Evolutionary conservation across 768 basidiomycete genomes (phyloP), one percentile per base, ranked within the genome.

Genomic region (Rhodotorula paludigena): DNA sequence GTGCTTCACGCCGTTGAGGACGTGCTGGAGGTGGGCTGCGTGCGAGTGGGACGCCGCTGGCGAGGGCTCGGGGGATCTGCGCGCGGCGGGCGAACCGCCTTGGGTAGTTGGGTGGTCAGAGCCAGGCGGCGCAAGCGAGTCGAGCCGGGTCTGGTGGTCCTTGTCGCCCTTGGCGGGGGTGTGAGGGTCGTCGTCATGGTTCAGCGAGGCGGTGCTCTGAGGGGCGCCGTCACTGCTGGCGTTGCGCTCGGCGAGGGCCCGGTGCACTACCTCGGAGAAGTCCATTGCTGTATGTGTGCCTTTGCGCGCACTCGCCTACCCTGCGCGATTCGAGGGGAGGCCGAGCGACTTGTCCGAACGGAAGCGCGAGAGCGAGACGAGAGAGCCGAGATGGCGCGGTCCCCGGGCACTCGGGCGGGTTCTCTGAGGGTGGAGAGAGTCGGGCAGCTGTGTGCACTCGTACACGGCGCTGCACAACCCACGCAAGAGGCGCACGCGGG

Each of bases 261-360:
- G 53, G 32, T 63, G 52, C 25, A 68, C 67, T 3, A 48, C 39
- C 38, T 68, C 67, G 33, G 38, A 45, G 23, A 68, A 57, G 57
- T 68, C 67, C 67, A 68, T 68, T 18, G 33, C 33, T 18, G 10
- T 6, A 18, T 25, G 2, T 20, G 20, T n/a, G n/a, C n/a, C n/a
- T n/a, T n/a, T n/a, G n/a, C n/a, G n/a, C n/a, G n/a, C n/a, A n/a
- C n/a, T n/a, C n/a, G n/a, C n/a, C n/a, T n/a, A n/a, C n/a, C n/a
- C n/a, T n/a, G n/a, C n/a, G n/a, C n/a, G n/a, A n/a, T n/a, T n/a
- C n/a, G n/a, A n/a, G n/a, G n/a, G n/a, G n/a, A n/a, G n/a, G n/a
- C n/a, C n/a, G n/a, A n/a, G n/a, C n/a, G n/a, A n/a, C n/a, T n/a
- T n/a, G n/a, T n/a, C n/a, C n/a, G n/a, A n/a, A n/a, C n/a, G n/a